phyloP scores from a whole-genome alignment of 441 rosid genomes.

The Breynia disticha region DNA sequence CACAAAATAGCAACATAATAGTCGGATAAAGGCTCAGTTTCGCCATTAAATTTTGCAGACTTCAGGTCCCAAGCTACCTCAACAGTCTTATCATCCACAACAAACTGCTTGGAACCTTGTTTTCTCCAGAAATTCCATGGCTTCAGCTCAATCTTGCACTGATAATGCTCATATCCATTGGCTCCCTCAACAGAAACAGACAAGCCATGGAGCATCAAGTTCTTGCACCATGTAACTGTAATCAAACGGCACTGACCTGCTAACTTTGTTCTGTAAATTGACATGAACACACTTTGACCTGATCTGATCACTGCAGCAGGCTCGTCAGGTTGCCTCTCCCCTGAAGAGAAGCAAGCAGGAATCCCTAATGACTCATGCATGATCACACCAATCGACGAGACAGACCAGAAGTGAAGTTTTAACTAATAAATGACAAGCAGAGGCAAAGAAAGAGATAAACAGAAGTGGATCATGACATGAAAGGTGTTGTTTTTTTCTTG shows the following conservation, averaged over 20 bases:
- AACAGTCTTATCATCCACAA: slow-evolving; percentile 40
- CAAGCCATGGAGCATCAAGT: slow-evolving; percentile 58
- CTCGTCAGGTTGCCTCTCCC: slow-evolving; percentile 30
- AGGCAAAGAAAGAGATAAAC: slow-evolving; percentile 8
- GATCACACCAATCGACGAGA: neutral
- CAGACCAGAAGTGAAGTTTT: neutral
- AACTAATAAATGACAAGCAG: neutral
- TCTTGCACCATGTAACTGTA: slow-evolving; percentile 82
- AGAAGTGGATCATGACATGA: slow-evolving; percentile 2
- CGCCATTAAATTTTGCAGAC: slow-evolving; percentile 60
- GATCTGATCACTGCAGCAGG: slow-evolving; percentile 35
- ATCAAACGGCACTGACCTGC: slow-evolving; percentile 43
- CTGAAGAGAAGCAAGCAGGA: slow-evolving; percentile 49
- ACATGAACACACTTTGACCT: slow-evolving; percentile 48
- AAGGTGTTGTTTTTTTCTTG: slow-evolving; percentile 17
- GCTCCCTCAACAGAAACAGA: slow-evolving; percentile 57
- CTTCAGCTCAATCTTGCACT: slow-evolving; percentile 72
- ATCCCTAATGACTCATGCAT: slow-evolving; percentile 49
- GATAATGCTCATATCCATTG: slow-evolving; percentile 32
- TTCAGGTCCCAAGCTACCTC: slow-evolving; percentile 77
- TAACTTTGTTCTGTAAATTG: slow-evolving; percentile 43
- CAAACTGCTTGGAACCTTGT: slow-evolving; percentile 66
- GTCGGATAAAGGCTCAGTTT: slow-evolving; percentile 70
- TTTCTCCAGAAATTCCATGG: slow-evolving; percentile 93
- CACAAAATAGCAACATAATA: slow-evolving; percentile 72